These are phyloP conservation scores for Cystobasidium sp. DNA, from an alignment of 1,284 basidiomycete genomes.

Conservation along the genomic window DNA sequence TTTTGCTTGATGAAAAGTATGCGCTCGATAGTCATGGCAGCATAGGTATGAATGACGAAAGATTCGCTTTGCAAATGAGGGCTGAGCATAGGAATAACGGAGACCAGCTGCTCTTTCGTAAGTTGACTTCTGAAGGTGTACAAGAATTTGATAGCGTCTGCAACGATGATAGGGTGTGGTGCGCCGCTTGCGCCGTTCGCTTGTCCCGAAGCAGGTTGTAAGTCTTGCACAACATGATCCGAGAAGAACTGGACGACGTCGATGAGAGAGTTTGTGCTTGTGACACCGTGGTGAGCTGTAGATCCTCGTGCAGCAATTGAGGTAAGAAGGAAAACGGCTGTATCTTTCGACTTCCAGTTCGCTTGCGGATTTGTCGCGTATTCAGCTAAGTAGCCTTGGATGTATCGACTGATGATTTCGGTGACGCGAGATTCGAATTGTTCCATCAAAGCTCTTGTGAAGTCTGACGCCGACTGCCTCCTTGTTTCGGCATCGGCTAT, in stretches of 20 bases:
- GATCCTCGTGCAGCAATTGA: conserved; percentile 87
- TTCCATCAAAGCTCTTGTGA: conserved; percentile 84
- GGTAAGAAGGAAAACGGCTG: conserved; percentile 90
- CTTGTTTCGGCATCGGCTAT: conserved; percentile 68
- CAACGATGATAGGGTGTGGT: conserved; percentile 88
- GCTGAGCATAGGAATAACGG: conserved; percentile 86
- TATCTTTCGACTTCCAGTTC: conserved; percentile 94
- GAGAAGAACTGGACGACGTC: conserved; percentile 96
- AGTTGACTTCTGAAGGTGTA: conserved; percentile 97
- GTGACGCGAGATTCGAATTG: conserved; percentile 81
- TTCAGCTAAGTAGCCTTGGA: conserved; percentile 66
- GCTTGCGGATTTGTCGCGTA: conserved; percentile 65
- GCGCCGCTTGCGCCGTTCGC: conserved; percentile 60
- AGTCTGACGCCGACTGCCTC: conserved; percentile 88
- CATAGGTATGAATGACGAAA: conserved; percentile 60
- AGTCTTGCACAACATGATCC: conserved; percentile 84
- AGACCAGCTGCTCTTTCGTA: conserved; percentile 89
- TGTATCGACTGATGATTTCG: conserved; percentile 80
- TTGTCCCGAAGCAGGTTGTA: conserved; percentile 64
- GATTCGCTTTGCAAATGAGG: conserved; percentile 67
- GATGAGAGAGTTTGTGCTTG: conserved; percentile 86
- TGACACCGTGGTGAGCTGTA: conserved; percentile 83
- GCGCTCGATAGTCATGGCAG: conserved; percentile 59
- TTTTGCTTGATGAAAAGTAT: conserved; percentile 79
- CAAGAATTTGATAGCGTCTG: conserved; percentile 92